These are phyloP conservation scores for Suhomyces faveliae DNA, from an alignment of 805 yeast genomes.

Conservation along the genomic window DNA sequence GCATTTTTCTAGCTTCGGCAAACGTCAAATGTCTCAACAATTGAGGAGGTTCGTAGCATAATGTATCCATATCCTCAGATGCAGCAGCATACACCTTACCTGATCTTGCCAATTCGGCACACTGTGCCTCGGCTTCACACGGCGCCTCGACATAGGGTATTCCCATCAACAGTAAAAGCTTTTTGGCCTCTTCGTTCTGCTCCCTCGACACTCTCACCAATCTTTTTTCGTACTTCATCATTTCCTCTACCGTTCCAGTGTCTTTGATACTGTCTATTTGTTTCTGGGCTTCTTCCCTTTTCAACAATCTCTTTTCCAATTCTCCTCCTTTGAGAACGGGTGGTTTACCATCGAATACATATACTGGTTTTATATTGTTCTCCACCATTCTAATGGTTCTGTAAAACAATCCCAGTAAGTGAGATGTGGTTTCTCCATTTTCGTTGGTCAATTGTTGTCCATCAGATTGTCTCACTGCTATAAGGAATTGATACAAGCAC, in stretches of 20 bases:
- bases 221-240: conserved; percentile 76
- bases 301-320: conserved; percentile 75
- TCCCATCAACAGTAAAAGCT: conserved; percentile 83
- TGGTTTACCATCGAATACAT: conserved; percentile 97
- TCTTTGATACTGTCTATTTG: conserved; percentile 74
- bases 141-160: conserved; percentile 93
- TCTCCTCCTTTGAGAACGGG: conserved; percentile 94
- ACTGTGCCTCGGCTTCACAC: conserved; percentile 98
- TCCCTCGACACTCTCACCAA: conserved; percentile 84
- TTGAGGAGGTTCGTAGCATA: conserved; percentile 85
- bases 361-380: conserved; percentile 93
- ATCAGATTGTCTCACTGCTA: conserved; percentile 95
- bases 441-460: conserved; percentile 91
- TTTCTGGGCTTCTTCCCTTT: conserved; percentile 80
- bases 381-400: conserved; percentile 87
- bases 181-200: conserved; percentile 93
- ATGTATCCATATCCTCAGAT: conserved; percentile 97
- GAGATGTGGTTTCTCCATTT: conserved; percentile 88
- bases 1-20: conserved; percentile 90
- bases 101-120: conserved; percentile 85
- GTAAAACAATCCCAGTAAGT: conserved; percentile 94
- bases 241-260: conserved; percentile 74
- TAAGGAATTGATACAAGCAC: conserved; percentile 93
- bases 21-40: conserved; percentile 88
- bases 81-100: conserved; percentile 98